Conservation (phyloP, 306 rosid genomes). For the Gastrolobium bilobum region DNA sequence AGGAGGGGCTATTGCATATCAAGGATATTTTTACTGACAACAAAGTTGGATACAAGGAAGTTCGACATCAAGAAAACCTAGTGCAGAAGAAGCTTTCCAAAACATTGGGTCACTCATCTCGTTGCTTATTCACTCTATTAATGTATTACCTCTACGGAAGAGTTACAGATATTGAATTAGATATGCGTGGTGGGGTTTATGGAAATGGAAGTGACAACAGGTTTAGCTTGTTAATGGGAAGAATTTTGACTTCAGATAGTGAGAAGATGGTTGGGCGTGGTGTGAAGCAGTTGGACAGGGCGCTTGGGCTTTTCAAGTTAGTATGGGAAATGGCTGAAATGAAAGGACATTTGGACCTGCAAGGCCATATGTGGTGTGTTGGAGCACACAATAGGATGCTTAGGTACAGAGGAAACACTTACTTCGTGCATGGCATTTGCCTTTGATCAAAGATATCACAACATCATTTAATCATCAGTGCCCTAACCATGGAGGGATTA, state of each 20-base stretch:
- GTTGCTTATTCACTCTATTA: slow-evolving; percentile 85
- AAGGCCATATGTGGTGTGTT: slow-evolving; percentile 90
- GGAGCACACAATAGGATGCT: slow-evolving; percentile 69
- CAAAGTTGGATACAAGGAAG: slow-evolving; percentile 78
- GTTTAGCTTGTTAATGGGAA: slow-evolving; percentile 79
- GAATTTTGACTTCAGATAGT: slow-evolving; percentile 75
- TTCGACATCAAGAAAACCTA: slow-evolving; percentile 68
- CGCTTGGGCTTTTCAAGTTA: slow-evolving; percentile 78
- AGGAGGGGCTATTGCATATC: slow-evolving; percentile 85
- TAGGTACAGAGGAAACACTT: slow-evolving; percentile 70
- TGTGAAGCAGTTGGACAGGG: slow-evolving; percentile 84
- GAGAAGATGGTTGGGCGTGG: slow-evolving; percentile 77
- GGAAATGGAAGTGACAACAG: slow-evolving; percentile 48
- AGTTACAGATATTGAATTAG: slow-evolving; percentile 79
- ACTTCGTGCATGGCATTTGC: slow-evolving; percentile 67
- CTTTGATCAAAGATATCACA: slow-evolving; percentile 50
- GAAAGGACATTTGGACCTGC: slow-evolving; percentile 75
- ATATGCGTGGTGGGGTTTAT: slow-evolving; percentile 76
- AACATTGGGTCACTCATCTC: slow-evolving; percentile 83
- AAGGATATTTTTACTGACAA: slow-evolving; percentile 73
- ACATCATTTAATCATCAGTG: background rate
- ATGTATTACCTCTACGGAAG: slow-evolving; percentile 71
- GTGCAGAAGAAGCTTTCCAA: slow-evolving; percentile 86
- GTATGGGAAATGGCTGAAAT: slow-evolving; percentile 85
- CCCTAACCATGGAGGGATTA: too few species aligned